Base-by-base conservation (phyloP, 106 monocot genomes). In the Gastrodia elata region DNA sequence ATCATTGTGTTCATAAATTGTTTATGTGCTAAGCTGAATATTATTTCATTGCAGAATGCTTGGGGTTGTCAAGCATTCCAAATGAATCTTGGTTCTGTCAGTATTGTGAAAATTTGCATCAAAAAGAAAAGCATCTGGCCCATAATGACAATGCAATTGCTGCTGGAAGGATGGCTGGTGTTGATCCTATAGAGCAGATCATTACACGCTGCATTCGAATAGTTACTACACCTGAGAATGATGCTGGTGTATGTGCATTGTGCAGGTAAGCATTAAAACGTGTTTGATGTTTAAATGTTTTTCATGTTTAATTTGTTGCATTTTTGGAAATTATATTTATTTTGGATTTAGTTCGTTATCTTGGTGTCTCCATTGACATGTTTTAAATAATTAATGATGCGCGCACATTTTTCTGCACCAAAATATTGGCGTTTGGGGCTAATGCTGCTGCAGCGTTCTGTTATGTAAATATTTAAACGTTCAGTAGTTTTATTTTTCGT, bases 151-250 rank as follows among this genome's bases (percentile, higher is more conserved):
- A 90, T 87, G 87, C 90, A 15, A 90, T 90, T 78, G 90, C 90
- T 72, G 90, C 86, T 79, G 90, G 90, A 75, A 87, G 90, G 78
- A 80, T 90, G 78, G 73, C 82, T 58, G 90, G 90, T 67, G 87
- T 90, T 39, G 90, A 90, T 79, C 82, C 90, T n/a, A 90, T 90
- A 56, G 76, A 90, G 39, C 77, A 87, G 70, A 90, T 90, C 24
- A 80, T 87, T 61, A 72, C 76, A 37, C 68, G 86, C 41, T 87
- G 90, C 77, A 90, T 90, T 44, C 86, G 90, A 34, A 84, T 84
- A 80, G 82, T 84, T 68, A 84, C 84, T 71, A 73, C 82, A 42
- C 80, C 82, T 25, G 68, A 68, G 38, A 70, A 28, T 74, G 87
- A 90, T 71, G 70, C 82, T 72, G 78, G 90, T 68, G 77, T 82